Base-by-base conservation (phyloP, 768 basidiomycete species). In the Leccinum rimulosum region DNA sequence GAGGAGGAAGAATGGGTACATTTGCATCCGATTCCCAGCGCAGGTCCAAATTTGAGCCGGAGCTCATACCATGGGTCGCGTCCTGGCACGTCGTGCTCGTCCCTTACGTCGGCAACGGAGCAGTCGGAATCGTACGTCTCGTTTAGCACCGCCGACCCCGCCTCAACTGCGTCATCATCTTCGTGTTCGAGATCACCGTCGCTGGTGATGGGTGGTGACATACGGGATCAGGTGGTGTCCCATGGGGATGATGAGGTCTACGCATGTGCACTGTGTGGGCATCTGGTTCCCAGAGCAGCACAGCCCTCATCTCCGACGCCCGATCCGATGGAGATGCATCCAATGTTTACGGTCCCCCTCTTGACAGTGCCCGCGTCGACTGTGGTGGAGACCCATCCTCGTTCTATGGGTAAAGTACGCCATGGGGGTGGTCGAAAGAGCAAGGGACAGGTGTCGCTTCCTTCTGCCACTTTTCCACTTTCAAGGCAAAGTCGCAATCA, bases 321-420 rank as follows among this genome's bases (percentile, higher is more conserved):
- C 9, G 43, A 48, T 49, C 28, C 6, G 14, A 17, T 2, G 15
- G 55, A 50, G 22, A 52, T 68, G 33, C 68, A 73, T 19, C 72
- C 70, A 6, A 72, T 73, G 70, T 73, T 72, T 22, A 64, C 64
- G 0, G 62, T 72, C 3, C 70, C 70, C 10, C 68, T 71, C n/a
- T 48, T 70, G 38, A 71, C 70, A 22, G 17, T 68, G 0, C 66
- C 71, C 25, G 30, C 50, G 22, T 27, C 67, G 12, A 19, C 55
- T 4, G 25, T 53, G 19, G 11, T n/a, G 12, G 53, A 33, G 27
- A 8, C 12, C 5, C 19, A 43, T 4, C 22, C 48, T 22, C 56
- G 53, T 0, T 50, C 55, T 6, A 14, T 19, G 4, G 50, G 31
- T 8, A 33, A 7, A 17, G 7, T 3, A 1, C 40, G 33, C 12